Evolutionary conservation across 2,329 filamentous ascomycete species (phyloP).

Genomic region (Alternaria sp.): DNA sequence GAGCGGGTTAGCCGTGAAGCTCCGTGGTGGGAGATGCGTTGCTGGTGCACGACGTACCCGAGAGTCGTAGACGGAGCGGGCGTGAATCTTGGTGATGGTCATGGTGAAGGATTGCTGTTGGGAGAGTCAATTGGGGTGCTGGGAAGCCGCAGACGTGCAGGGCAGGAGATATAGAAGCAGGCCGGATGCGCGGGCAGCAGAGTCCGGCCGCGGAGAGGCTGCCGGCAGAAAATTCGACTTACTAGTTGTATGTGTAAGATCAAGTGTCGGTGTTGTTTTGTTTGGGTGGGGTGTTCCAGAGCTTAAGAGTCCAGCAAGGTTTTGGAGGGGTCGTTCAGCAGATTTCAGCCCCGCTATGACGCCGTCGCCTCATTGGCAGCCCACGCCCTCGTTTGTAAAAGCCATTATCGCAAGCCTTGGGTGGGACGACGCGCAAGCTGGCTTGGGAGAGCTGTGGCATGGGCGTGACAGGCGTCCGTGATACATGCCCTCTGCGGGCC

Average conservation of each 20-base stretch:
- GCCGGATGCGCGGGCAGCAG: constrained; percentile 31
- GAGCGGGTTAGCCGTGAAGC: constrained; percentile 13
- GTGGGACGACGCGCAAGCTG: constrained; percentile 1
- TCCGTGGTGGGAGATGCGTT: background rate
- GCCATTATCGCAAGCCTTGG: constrained; percentile 29
- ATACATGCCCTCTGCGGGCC: background rate
- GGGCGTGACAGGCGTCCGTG: background rate
- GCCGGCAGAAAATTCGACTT: constrained; percentile 37
- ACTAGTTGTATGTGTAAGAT: constrained; percentile 37
- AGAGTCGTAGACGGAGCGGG: constrained; percentile 92
- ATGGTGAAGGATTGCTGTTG: constrained; percentile 62
- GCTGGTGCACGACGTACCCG: constrained; percentile 54
- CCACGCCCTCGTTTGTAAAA: constrained; percentile 28
- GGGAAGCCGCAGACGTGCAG: constrained; percentile 12
- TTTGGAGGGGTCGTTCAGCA: constrained; percentile 32
- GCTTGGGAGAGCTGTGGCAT: background rate
- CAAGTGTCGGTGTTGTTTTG: constrained; percentile 32
- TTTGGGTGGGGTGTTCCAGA: constrained; percentile 29
- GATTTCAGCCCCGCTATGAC: constrained; percentile 32
- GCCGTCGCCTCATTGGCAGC: constrained; percentile 28
- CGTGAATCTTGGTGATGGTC: constrained; percentile 67
- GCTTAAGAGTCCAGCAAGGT: constrained; percentile 28
- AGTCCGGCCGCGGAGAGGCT: constrained; percentile 46
- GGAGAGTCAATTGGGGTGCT: constrained; percentile 32
- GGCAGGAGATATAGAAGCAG: constrained; percentile 33